Evolutionary conservation across 306 rosid genomes (phyloP).

Genomic region (Hippophae rhamnoides): DNA sequence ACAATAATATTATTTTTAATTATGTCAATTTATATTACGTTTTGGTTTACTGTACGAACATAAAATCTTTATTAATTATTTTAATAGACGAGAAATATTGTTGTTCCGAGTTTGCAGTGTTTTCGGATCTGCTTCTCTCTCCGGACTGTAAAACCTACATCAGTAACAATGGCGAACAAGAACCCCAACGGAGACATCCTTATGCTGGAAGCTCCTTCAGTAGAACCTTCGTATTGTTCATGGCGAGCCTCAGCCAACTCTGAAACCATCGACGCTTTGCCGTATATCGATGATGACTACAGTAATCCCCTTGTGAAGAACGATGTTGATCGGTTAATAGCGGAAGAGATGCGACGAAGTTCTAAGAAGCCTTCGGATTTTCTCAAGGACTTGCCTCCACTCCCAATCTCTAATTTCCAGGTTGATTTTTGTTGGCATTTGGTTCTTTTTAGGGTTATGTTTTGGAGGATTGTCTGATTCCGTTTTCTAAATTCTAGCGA

Average conservation of each 20-base stretch:
- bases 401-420: constrained; percentile 55
- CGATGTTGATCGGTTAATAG: constrained; percentile 81
- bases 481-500: no score
- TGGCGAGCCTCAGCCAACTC: constrained; percentile 42
- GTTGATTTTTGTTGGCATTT: constrained; percentile 18
- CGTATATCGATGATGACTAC: constrained; percentile 91
- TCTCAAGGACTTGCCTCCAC: constrained; percentile 87
- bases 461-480: not conserved
- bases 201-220: constrained; percentile 78
- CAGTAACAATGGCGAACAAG: constrained; percentile 33
- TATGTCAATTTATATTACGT: no score
- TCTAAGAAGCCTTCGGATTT: constrained; percentile 71
- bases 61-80: no score
- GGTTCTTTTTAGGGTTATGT: constrained; percentile 6
- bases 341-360: constrained; percentile 94
- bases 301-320: constrained; percentile 52
- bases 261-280: constrained; percentile 74
- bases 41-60: no score
- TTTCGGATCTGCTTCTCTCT: no score
- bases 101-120: no score
- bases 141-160: no score
- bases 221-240: constrained; percentile 25
- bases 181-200: constrained; percentile 35
- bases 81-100: no score
- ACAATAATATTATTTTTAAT: no score